A percentile compares a stretch with the other conserved stretches of the same genome.
Evolutionary conservation across 805 yeast genomes (phyloP).

Genomic region (Cyberlindnera amylophila): DNA sequence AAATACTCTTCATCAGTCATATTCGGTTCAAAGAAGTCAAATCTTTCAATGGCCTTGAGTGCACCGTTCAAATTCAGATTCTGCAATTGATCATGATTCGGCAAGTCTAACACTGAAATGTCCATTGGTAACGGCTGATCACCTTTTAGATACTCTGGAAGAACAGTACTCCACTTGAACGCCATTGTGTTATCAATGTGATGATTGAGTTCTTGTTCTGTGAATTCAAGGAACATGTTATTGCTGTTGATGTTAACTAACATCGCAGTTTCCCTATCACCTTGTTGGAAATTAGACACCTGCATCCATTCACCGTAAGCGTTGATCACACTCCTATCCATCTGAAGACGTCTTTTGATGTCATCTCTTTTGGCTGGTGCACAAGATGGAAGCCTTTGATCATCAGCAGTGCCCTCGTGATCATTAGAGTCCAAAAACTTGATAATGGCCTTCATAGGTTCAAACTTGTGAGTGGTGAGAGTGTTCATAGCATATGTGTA

Average conservation of each 20-base stretch:
- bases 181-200: neutral
- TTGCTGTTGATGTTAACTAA: conserved; percentile 17
- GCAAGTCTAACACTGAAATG: neutral
- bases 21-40: conserved; percentile 8
- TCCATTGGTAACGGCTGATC: neutral
- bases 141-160: neutral
- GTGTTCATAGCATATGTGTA: conserved; percentile 8
- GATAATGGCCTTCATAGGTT: conserved; percentile 18
- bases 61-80: conserved; percentile 1
- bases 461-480: conserved; percentile 13
- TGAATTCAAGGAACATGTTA: conserved; percentile 13
- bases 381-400: neutral
- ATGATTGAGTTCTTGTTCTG: conserved; percentile 4
- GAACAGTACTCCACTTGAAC: conserved; percentile 4
- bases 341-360: conserved; percentile 11
- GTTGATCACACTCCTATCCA: conserved; percentile 12
- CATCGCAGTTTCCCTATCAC: conserved; percentile 4
- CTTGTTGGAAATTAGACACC: conserved; percentile 3
- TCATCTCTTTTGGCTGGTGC: conserved; percentile 6
- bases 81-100: conserved; percentile 5
- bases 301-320: conserved; percentile 19
- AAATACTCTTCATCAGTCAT: conserved; percentile 11
- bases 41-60: neutral
- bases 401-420: conserved; percentile 3
- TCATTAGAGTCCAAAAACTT: conserved; percentile 19